phyloP scores from a whole-genome alignment of 2,329 filamentous ascomycete species.

The Gyromitra esculenta region DNA sequence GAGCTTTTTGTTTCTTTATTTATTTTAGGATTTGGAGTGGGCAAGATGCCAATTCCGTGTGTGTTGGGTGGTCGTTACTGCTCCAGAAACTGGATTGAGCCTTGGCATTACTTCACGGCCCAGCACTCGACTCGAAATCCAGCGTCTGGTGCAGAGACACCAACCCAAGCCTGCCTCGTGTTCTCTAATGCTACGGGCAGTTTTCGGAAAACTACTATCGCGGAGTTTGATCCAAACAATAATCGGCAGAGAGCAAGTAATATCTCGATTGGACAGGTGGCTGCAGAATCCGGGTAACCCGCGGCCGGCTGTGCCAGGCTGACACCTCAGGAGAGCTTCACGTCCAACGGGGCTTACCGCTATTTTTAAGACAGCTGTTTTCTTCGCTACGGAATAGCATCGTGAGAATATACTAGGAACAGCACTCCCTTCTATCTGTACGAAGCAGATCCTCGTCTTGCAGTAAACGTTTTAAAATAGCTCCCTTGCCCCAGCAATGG shows the following conservation, averaged over 20 bases:
- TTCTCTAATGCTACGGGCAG: not conserved
- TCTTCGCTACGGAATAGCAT: conserved; percentile 3
- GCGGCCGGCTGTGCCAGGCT: not conserved
- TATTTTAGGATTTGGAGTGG: too few relatives aligned
- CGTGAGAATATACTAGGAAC: conserved; percentile 1
- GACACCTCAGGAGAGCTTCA: not conserved
- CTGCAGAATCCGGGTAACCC: conserved; percentile 15
- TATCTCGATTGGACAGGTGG: not conserved
- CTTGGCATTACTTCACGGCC: conserved; percentile 10
- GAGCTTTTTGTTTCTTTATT: too few relatives aligned
- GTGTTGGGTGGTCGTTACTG: too few relatives aligned
- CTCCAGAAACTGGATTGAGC: not conserved
- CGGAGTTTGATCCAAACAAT: not conserved
- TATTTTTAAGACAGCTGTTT: conserved; percentile 1
- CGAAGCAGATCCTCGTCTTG: not conserved
- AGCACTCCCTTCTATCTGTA: not conserved
- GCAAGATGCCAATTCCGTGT: too few relatives aligned
- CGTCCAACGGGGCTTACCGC: conserved; percentile 17
- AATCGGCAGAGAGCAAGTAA: not conserved
- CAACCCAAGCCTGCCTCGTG: not conserved
- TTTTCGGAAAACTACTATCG: not conserved
- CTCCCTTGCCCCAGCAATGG: conserved; percentile 34
- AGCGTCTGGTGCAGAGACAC: not conserved
- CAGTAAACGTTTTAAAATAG: not conserved
- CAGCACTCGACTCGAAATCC: conserved; percentile 5